phyloP scores from a whole-genome alignment of 306 rosid genomes.

The Fragaria nilgerrensis region DNA sequence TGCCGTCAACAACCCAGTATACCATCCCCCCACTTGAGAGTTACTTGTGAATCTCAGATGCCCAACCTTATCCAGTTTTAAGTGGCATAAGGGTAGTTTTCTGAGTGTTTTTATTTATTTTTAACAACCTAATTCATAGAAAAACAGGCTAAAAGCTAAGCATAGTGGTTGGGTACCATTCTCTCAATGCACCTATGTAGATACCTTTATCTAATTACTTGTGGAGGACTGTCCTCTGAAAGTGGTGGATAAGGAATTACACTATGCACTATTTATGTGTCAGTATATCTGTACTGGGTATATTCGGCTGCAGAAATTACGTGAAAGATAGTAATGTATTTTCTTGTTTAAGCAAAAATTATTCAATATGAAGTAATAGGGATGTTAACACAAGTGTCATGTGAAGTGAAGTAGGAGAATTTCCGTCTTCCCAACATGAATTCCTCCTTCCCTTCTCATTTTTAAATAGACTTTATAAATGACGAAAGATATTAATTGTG shows the following conservation, averaged over 20 bases:
- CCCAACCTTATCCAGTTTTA: background rate
- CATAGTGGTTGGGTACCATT: background rate
- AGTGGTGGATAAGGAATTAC: background rate
- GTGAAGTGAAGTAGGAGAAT: background rate
- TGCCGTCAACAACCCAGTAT: background rate
- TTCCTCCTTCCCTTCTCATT: background rate
- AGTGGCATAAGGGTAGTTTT: background rate
- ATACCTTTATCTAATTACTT: background rate
- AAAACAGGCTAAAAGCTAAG: background rate
- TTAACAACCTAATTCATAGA: background rate
- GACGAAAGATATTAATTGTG: background rate
- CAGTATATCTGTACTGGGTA: background rate
- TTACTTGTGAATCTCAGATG: background rate
- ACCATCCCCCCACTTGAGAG: background rate
- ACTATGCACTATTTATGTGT: background rate
- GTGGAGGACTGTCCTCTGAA: background rate
- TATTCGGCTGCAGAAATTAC: background rate
- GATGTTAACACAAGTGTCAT: background rate
- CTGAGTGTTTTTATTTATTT: background rate
- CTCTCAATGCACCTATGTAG: background rate
- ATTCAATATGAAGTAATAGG: background rate
- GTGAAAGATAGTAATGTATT: background rate
- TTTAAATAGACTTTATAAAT: background rate
- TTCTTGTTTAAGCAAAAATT: background rate
- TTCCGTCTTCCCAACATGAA: background rate